Conservation (phyloP, 371 early-diverging fungal genomes). For the Actinomucor elegans region DNA sequence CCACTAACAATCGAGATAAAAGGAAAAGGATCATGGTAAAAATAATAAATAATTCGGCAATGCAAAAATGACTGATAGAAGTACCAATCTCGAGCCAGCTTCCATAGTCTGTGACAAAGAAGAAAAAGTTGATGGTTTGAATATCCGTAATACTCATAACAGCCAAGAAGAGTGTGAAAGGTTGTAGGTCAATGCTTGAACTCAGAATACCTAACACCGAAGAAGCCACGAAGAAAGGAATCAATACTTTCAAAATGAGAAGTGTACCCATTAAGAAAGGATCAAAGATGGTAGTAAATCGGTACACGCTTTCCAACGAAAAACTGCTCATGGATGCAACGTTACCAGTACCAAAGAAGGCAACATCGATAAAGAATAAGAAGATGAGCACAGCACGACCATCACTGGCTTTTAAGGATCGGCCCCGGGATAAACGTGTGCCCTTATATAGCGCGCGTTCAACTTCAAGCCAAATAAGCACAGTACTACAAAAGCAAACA, state of each 20-base stretch:
- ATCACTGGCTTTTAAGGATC: constrained; percentile 55
- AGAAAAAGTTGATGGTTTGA: constrained; percentile 96
- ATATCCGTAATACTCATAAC: constrained; percentile 87
- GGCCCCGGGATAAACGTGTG: background rate
- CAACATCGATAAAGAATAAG: constrained; percentile 87
- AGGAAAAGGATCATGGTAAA: constrained; percentile 75
- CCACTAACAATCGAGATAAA: constrained; percentile 61
- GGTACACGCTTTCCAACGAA: constrained; percentile 86
- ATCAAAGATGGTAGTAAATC: constrained; percentile 86
- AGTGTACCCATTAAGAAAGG: constrained; percentile 91
- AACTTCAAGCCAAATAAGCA: constrained; percentile 80
- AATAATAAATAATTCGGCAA: constrained; percentile 81
- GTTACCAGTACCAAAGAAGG: constrained; percentile 97
- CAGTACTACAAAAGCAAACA: constrained; percentile 70
- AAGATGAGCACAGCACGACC: constrained; percentile 75
- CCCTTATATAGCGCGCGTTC: constrained; percentile 60
- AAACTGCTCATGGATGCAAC: constrained; percentile 89
- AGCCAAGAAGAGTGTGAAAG: constrained; percentile 82
- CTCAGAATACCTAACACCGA: constrained; percentile 78
- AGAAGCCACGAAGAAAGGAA: constrained; percentile 90
- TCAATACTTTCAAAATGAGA: constrained; percentile 83
- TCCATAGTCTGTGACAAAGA: constrained; percentile 88
- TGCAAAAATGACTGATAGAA: constrained; percentile 87
- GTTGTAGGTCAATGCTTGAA: constrained; percentile 70
- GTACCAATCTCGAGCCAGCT: constrained; percentile 98